Evolutionary conservation across 2,329 filamentous ascomycete species (phyloP).

Genomic region (Calonectria naviculata): DNA sequence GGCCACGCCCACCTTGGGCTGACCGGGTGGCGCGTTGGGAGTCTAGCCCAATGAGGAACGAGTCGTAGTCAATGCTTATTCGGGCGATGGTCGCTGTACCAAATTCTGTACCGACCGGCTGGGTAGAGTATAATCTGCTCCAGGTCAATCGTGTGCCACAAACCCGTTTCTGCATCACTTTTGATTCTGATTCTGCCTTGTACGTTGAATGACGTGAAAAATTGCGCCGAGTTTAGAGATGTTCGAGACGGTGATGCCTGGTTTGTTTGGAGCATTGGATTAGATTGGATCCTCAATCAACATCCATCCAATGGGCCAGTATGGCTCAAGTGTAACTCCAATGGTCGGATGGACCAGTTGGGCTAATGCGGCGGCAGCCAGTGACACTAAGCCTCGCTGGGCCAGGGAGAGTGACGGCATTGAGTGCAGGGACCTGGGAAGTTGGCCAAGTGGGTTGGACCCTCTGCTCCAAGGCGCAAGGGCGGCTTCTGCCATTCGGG

Average conservation of each 20-base stretch:
- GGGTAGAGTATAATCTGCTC: not conserved
- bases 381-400: slow-evolving; percentile 20
- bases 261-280: not conserved
- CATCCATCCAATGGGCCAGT: slow-evolving; percentile 2
- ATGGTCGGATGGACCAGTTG: not conserved
- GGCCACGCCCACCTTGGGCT: slow-evolving; percentile 11
- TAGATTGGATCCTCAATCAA: slow-evolving; percentile 11
- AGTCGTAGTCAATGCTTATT: slow-evolving; percentile 2
- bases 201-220: too few species aligned
- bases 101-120: not conserved
- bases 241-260: not conserved
- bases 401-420: slow-evolving; percentile 23
- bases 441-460: slow-evolving; percentile 16
- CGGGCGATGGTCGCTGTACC: not conserved
- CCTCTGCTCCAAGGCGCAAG: slow-evolving; percentile 13
- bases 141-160: not conserved
- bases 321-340: not conserved
- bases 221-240: not conserved
- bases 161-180: not conserved
- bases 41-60: slow-evolving; percentile 2
- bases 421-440: slow-evolving; percentile 16
- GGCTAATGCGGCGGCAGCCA: slow-evolving; percentile 23
- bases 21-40: slow-evolving; percentile 8
- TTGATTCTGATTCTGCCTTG: not conserved
- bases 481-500: not conserved